Percentiles rank a stretch among this genome's conserved stretches.
Evolutionary conservation across 345 rosid species (phyloP).

Genomic region (Rubroshorea leprosula): DNA sequence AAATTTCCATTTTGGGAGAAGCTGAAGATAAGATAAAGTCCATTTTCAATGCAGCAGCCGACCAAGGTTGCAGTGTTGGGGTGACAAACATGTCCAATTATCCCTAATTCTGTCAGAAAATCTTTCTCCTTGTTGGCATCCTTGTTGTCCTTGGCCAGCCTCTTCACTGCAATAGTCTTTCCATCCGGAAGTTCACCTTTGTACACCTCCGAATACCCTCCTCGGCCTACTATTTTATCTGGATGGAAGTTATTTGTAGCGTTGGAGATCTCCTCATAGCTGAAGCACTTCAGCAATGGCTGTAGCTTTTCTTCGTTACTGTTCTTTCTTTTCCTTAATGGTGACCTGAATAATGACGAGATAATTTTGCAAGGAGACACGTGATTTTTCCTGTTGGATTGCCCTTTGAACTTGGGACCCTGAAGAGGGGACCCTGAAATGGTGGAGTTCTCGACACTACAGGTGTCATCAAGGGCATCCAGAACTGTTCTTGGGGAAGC

Average conservation of each 20-base stretch:
- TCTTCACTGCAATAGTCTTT: conserved; percentile 72
- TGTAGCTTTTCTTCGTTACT: conserved; percentile 27
- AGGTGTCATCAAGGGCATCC: conserved; percentile 43
- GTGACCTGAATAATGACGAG: conserved; percentile 50
- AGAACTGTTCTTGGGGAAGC: conserved; percentile 59
- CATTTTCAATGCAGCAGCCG: conserved; percentile 86
- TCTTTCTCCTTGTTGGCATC: conserved; percentile 78
- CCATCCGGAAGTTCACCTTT: conserved; percentile 81
- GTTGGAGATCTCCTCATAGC: conserved; percentile 57
- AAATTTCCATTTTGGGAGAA: conserved; percentile 79
- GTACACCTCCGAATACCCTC: conserved; percentile 91
- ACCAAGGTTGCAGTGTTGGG: conserved; percentile 73
- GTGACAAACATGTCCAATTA: conserved; percentile 76
- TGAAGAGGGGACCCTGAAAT: conserved; percentile 35
- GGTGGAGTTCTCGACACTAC: conserved; percentile 42
- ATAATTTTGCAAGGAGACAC: conserved; percentile 43
- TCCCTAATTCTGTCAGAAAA: conserved; percentile 78
- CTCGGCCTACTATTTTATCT: conserved; percentile 68
- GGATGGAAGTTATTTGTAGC: conserved; percentile 68
- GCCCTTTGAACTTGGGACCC: conserved; percentile 26
- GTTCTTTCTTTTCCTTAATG: conserved; percentile 38
- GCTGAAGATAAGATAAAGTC: conserved; percentile 72
- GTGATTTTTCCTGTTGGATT: conserved; percentile 25
- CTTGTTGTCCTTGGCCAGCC: conserved; percentile 65
- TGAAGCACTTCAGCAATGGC: conserved; percentile 63